Conservation (phyloP, 2,329 filamentous ascomycete species). For the Zymoseptoria pseudotritici region DNA sequence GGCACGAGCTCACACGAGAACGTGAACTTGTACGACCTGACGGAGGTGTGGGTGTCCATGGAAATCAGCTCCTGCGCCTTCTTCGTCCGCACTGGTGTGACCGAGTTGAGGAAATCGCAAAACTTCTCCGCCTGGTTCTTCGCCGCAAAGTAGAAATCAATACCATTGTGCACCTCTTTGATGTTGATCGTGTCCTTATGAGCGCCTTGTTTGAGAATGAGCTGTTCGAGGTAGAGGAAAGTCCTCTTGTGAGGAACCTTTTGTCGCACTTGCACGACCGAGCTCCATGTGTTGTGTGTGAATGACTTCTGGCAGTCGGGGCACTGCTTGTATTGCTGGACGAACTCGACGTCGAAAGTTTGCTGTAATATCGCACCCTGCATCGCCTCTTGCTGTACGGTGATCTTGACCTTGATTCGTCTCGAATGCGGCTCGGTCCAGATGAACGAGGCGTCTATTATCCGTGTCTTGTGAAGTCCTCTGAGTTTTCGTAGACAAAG, state of each 20-base stretch:
- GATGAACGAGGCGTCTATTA: conserved; percentile 92
- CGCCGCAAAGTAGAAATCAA: conserved; percentile 90
- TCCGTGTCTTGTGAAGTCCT: conserved; percentile 80
- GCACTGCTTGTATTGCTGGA: conserved; percentile 87
- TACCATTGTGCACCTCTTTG: conserved; percentile 89
- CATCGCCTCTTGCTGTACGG: conserved; percentile 68
- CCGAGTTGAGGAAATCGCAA: conserved; percentile 79
- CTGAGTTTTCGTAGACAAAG: conserved; percentile 83
- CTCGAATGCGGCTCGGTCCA: conserved; percentile 98
- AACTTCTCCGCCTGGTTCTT: conserved; percentile 89
- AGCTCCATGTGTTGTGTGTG: conserved; percentile 92
- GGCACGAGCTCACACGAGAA: conserved; percentile 85
- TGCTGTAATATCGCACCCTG: conserved; percentile 74
- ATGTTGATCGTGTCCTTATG: conserved; percentile 96
- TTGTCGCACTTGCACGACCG: conserved; percentile 88
- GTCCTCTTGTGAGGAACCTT: conserved; percentile 94
- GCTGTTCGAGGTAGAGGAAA: conserved; percentile 78
- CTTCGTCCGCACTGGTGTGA: conserved; percentile 70
- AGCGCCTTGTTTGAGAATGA: conserved; percentile 89
- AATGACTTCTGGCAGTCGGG: conserved; percentile 93
- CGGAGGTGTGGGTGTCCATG: conserved; percentile 82
- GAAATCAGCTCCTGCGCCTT: conserved; percentile 91
- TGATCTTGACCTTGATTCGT: conserved; percentile 89
- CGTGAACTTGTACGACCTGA: conserved; percentile 89
- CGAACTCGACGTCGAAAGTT: conserved; percentile 87